Evolutionary conservation across 2,329 filamentous ascomycete species (phyloP).

Genomic region (Orbilia javanica): DNA sequence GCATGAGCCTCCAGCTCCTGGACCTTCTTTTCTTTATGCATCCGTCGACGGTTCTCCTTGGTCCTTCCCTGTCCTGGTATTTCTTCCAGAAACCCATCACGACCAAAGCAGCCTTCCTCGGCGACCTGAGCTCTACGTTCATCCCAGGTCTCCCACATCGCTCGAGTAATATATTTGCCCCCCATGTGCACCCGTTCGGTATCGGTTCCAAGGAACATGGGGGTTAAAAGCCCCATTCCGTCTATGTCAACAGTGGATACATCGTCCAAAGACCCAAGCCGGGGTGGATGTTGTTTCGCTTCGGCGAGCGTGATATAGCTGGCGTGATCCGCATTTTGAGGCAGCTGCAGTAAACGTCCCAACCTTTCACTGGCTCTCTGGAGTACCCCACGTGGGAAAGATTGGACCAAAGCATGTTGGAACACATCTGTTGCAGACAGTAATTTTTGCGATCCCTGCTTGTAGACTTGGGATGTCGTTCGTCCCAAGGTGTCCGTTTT

Average conservation of each 20-base stretch:
- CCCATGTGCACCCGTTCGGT: constrained; percentile 21
- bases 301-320: constrained; percentile 42
- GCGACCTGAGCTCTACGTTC: constrained; percentile 36
- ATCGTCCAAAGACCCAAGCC: constrained; percentile 7
- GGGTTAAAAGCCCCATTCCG: constrained; percentile 29
- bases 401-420: constrained; percentile 51
- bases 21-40: constrained; percentile 34
- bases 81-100: constrained; percentile 50
- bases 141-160: constrained; percentile 45
- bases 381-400: constrained; percentile 34
- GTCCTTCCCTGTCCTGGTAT: constrained; percentile 45
- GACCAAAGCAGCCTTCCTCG: constrained; percentile 47
- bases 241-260: constrained; percentile 8
- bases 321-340: constrained; percentile 23
- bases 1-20: constrained; percentile 38
- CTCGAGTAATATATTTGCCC: constrained; percentile 37
- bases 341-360: constrained; percentile 17
- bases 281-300: constrained; percentile 19
- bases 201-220: constrained; percentile 43
- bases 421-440: constrained; percentile 42
- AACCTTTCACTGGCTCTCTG: constrained; percentile 33
- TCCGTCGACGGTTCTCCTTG: constrained; percentile 44
- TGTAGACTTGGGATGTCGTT: constrained; percentile 28
- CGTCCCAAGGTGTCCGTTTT: constrained; percentile 21
- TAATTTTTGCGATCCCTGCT: constrained; percentile 42